These are phyloP conservation scores for Mycena indigotica DNA, from an alignment of 768 basidiomycete genomes.

Conservation along the genomic window DNA sequence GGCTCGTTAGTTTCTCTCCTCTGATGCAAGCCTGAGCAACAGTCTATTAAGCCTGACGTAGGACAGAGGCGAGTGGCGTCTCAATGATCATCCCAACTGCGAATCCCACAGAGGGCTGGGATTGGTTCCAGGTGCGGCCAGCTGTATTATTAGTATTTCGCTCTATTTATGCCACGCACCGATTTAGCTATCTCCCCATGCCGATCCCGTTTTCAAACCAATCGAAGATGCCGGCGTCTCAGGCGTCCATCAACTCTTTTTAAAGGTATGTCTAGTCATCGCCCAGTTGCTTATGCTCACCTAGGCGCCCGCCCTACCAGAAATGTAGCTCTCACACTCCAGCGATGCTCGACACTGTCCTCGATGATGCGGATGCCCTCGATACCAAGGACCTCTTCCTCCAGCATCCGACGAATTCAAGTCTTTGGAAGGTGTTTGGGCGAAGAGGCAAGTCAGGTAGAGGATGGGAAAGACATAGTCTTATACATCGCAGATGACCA, in stretches of 20 bases:
- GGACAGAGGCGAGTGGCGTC: not conserved
- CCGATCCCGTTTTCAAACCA: slow-evolving; percentile 2
- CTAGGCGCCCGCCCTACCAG: slow-evolving; percentile 5
- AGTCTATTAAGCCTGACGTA: no score
- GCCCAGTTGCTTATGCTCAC: no score
- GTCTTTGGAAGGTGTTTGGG: slow-evolving; percentile 29
- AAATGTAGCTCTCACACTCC: slow-evolving; percentile 19
- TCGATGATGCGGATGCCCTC: slow-evolving; percentile 30
- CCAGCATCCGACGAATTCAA: slow-evolving; percentile 35
- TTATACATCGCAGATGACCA: slow-evolving; percentile 38
- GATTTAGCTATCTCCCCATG: slow-evolving; percentile 1
- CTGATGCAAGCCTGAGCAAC: no score
- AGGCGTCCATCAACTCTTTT: slow-evolving; percentile 3
- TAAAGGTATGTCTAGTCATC: slow-evolving; percentile 3
- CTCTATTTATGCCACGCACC: no score
- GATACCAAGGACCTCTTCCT: slow-evolving; percentile 37
- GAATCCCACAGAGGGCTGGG: not conserved
- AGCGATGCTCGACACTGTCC: slow-evolving; percentile 27
- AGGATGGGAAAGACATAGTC: not conserved
- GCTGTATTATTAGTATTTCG: no score
- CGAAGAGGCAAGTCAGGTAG: not conserved
- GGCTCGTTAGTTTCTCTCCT: not conserved
- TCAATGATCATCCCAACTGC: not conserved
- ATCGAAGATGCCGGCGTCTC: not conserved
- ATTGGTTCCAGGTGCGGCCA: not conserved